Percentiles rank a stretch among this genome's conserved stretches.
phyloP scores from a whole-genome alignment of 176 grass and related monocot genomes.

The Thalia dealbata region DNA sequence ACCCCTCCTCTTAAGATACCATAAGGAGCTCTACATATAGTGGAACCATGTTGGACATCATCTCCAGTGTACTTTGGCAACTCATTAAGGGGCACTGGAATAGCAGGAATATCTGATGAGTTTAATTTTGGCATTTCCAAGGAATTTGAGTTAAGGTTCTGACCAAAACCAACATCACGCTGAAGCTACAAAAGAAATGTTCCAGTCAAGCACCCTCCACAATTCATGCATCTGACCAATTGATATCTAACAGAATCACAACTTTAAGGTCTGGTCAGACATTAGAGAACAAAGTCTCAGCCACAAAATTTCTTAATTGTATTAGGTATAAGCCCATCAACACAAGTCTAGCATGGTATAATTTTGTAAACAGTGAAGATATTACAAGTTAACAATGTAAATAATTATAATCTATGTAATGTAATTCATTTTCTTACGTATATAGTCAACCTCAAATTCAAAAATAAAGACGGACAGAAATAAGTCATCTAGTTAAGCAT shows the following conservation, averaged over 20 bases:
- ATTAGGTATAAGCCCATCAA: background rate
- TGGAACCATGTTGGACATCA: slow-evolving; percentile 29
- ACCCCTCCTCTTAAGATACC: slow-evolving; percentile 38
- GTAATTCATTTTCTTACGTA: background rate
- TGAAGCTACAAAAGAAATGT: slow-evolving; percentile 40
- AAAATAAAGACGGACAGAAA: background rate
- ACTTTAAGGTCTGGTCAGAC: background rate
- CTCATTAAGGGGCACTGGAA: slow-evolving; percentile 45
- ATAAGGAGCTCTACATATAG: slow-evolving; percentile 43
- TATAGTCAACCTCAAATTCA: background rate
- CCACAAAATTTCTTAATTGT: background rate
- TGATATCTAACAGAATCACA: background rate
- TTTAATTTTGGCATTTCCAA: slow-evolving; percentile 51
- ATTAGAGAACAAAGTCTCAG: background rate
- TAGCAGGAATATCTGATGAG: slow-evolving; percentile 31
- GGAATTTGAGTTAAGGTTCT: slow-evolving; percentile 58
- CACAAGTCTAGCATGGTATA: background rate
- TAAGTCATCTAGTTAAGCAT: background rate
- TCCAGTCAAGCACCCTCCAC: background rate
- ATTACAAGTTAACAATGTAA: background rate
- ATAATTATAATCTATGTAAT: background rate
- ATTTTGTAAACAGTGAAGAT: background rate
- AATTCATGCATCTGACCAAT: background rate
- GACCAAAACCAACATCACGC: slow-evolving; percentile 42
- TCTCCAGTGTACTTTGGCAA: slow-evolving; percentile 43